Evolutionary conservation across 805 yeast genomes (phyloP).

Genomic region (Candida saitoana): DNA sequence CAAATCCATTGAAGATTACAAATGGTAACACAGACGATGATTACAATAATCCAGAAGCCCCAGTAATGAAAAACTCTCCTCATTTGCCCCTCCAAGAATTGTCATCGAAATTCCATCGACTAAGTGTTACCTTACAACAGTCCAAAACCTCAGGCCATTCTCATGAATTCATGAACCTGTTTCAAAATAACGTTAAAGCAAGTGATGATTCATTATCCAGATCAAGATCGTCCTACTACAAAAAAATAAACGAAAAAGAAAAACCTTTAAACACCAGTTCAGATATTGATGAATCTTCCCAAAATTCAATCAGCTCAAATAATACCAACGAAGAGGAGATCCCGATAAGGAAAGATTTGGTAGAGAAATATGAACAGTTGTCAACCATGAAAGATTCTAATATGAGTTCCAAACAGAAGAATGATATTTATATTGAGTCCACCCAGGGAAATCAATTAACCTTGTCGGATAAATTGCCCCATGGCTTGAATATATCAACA

Average conservation of each 20-base stretch:
- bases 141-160: conserved; percentile 37
- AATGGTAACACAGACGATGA: not conserved
- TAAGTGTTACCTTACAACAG: conserved; percentile 34
- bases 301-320: conserved; percentile 7
- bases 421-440: conserved; percentile 14
- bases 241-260: not conserved
- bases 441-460: conserved; percentile 4
- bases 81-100: conserved; percentile 31
- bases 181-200: conserved; percentile 25
- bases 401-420: conserved; percentile 9
- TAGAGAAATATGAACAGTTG: conserved; percentile 15
- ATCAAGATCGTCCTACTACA: not conserved
- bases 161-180: conserved; percentile 32
- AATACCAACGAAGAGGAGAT: conserved; percentile 16
- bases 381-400: conserved; percentile 5
- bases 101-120: conserved; percentile 32
- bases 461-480: conserved; percentile 12
- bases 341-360: conserved; percentile 26
- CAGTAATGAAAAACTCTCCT: too few species aligned
- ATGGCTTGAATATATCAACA: conserved; percentile 22
- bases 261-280: not conserved
- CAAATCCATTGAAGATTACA: not conserved
- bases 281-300: conserved; percentile 3
- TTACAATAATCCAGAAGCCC: too few species aligned
- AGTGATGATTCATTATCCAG: not conserved